These are phyloP conservation scores for Diaporthe amygdali DNA, from an alignment of 2,329 filamentous ascomycete genomes.

Conservation along the genomic window DNA sequence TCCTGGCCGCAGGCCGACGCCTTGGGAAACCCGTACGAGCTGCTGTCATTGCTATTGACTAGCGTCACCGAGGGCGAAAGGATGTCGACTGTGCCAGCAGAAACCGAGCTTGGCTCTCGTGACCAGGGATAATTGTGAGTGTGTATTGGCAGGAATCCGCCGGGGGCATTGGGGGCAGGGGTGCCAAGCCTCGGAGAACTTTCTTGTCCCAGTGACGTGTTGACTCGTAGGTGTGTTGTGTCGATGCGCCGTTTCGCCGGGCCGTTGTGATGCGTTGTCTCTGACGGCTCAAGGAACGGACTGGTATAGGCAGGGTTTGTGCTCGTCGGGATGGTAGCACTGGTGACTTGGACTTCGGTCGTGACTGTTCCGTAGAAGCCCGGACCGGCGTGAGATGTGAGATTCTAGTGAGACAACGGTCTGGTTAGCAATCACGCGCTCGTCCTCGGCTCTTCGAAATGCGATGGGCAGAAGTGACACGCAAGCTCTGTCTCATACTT, in stretches of 20 bases:
- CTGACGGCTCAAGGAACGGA: conserved; percentile 20
- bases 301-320: conserved; percentile 22
- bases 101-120: conserved; percentile 4
- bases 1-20: neutral
- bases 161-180: conserved; percentile 13
- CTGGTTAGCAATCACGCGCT: conserved; percentile 6
- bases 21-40: neutral
- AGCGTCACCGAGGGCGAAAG: neutral
- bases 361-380: conserved; percentile 56
- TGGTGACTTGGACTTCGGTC: conserved; percentile 55
- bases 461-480: neutral
- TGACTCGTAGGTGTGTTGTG: neutral
- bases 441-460: neutral
- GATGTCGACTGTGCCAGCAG: neutral
- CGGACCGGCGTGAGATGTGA: conserved; percentile 25
- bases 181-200: conserved; percentile 21
- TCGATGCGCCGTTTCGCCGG: conserved; percentile 14
- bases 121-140: conserved; percentile 25
- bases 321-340: conserved; percentile 21
- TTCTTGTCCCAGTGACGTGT: conserved; percentile 26
- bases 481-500: neutral
- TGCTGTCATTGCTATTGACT: conserved; percentile 3
- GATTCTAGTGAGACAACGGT: conserved; percentile 20
- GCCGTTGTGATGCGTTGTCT: conserved; percentile 29
- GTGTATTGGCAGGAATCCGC: conserved; percentile 16